A percentile compares a stretch with the other conserved stretches of the same genome.
These are phyloP conservation scores for Starmerella stigmatis DNA, from an alignment of 805 yeast genomes.

Conservation along the genomic window DNA sequence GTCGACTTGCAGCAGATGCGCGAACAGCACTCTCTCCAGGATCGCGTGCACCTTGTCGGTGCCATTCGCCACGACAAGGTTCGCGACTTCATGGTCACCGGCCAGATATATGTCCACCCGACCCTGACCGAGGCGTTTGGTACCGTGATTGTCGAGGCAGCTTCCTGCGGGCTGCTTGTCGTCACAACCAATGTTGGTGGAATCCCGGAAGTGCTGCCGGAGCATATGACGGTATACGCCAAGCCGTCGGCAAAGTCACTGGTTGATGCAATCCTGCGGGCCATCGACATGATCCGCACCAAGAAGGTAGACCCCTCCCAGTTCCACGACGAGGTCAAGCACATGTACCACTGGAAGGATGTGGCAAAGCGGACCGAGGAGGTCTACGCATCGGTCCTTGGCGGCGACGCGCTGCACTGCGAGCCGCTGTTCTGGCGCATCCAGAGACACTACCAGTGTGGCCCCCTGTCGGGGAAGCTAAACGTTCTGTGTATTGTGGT, in stretches of 20 bases:
- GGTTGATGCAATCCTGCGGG: constrained; percentile 59
- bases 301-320: constrained; percentile 55
- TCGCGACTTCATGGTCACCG: constrained; percentile 81
- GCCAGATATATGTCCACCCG: constrained; percentile 89
- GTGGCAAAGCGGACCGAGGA: constrained; percentile 76
- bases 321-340: constrained; percentile 67
- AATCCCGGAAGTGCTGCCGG: constrained; percentile 90
- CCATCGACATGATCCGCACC: constrained; percentile 49
- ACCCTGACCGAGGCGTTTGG: constrained; percentile 96
- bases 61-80: constrained; percentile 87
- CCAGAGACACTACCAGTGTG: constrained; percentile 52
- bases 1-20: constrained; percentile 92
- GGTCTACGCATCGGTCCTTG: constrained; percentile 46
- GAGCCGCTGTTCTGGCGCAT: constrained; percentile 51
- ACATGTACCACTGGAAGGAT: constrained; percentile 87
- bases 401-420: constrained; percentile 27
- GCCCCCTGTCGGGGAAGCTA: constrained; percentile 71
- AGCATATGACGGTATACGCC: constrained; percentile 86
- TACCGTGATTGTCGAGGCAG: constrained; percentile 93
- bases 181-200: constrained; percentile 97
- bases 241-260: constrained; percentile 77
- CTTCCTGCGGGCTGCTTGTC: constrained; percentile 84
- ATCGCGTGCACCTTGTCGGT: constrained; percentile 75
- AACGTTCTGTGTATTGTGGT: constrained; percentile 72
- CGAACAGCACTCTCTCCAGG: constrained; percentile 74